phyloP scores from a whole-genome alignment of 192 early-diverging fungal genomes.

The Rhizoclosmatium sp. region DNA sequence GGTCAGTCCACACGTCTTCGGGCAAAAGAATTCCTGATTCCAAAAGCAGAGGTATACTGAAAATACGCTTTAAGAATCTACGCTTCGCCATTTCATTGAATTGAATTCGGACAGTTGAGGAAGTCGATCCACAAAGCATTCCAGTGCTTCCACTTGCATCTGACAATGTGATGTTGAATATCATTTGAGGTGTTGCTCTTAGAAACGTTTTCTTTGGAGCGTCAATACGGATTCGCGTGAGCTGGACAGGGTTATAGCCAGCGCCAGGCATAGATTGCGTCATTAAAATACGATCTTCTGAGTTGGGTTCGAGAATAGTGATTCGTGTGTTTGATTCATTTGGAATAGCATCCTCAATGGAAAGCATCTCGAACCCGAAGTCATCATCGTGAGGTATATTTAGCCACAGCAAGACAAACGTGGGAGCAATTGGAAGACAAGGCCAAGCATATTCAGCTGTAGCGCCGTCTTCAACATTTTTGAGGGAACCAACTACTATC shows the following conservation, averaged over 20 bases:
- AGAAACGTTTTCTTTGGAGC: conserved; percentile 1
- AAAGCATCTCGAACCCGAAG: conserved; percentile 24
- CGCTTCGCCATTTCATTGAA: conserved; percentile 17
- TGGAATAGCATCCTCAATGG: not conserved
- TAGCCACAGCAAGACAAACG: conserved; percentile 10
- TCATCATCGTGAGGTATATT: not conserved
- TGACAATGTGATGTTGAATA: conserved; percentile 19
- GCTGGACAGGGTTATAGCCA: conserved; percentile 8
- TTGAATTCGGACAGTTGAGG: not conserved
- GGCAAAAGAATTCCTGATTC: conserved; percentile 6
- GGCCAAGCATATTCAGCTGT: conserved; percentile 11
- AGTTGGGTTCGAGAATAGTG: not conserved
- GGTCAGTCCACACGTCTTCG: conserved; percentile 18
- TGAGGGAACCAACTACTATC: conserved; percentile 13
- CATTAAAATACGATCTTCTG: not conserved
- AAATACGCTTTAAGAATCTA: conserved; percentile 15
- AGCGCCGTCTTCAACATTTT: not conserved
- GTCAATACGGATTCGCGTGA: conserved; percentile 18
- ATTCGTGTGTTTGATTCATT: not conserved
- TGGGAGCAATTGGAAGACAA: conserved; percentile 1
- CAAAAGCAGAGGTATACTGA: conserved; percentile 7
- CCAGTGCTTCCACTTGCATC: conserved; percentile 20
- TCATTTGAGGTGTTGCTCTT: not conserved
- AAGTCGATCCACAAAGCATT: not conserved
- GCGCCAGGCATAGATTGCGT: not conserved